Base-by-base conservation (phyloP, 164 flowering plant genomes). In the Dillenia suffruticosa region DNA sequence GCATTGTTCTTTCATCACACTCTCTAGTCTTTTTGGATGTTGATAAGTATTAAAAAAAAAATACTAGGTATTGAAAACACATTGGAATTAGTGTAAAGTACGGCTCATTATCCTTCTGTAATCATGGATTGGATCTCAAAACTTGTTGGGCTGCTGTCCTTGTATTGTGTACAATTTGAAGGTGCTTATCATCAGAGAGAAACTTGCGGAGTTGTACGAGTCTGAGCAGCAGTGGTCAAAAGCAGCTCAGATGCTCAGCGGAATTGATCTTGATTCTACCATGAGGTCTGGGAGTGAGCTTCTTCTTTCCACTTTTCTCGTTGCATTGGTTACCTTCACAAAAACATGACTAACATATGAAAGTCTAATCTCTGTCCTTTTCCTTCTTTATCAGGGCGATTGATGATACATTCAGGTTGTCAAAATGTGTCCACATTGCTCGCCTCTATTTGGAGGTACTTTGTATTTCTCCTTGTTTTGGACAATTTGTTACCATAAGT, bases 211-310 rank as follows among this genome's bases (percentile, higher is more conserved):
- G 52, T 71, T 94, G 65, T 94, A 91, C 66, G 99, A 94, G 68
- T 89, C 99, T 9, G 99, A 94, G 80, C 83, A 91, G 68, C 83
- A 86, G 54, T 91, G 99, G 97, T 94, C 97, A 64, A 91, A 84
- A 77, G 99, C 99, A 69, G 99, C 99, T 48, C 97, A 88, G 76
- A 94, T 94, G 97, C 97, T 94, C 19, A 94, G 99, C 67, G 99
- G 99, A 61, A 94, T 94, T 70, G 97, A 91, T 77, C 67, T 94
- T 46, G 99, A 94, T 66, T 89, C 97, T 52, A 84, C 83, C 70
- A 91, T 94, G 87, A 91, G 99, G 99, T 91, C 22, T 46, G 76
- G 19, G 54, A 46, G 56, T 65, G 50, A 47, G 56, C 22, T 49
- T 55, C 26, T 17, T 19, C 2, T 63, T 45, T 56, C 32, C 40